These are phyloP conservation scores for Musa beccarii DNA, from an alignment of 176 grass and related monocot genomes.

Conservation along the genomic window DNA sequence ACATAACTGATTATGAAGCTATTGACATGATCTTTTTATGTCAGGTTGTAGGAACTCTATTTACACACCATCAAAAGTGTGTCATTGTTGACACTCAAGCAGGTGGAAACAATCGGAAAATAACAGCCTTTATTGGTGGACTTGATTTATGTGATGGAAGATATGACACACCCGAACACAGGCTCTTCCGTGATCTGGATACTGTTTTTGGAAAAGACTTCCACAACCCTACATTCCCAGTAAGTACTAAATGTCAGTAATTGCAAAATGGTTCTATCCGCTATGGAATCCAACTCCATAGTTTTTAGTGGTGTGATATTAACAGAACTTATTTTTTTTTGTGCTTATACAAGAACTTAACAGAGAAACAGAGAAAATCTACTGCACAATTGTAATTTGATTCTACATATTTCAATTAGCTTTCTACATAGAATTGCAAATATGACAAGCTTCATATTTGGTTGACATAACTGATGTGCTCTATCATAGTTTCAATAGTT, in stretches of 20 bases:
- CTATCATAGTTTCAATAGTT: too few relatives aligned
- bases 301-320: background rate
- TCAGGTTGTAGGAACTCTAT: slow-evolving; percentile 88
- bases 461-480: too few relatives aligned
- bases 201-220: slow-evolving; percentile 67
- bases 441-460: too few relatives aligned
- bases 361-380: background rate
- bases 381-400: too few relatives aligned
- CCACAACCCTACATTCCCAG: slow-evolving; percentile 84
- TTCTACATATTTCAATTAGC: too few relatives aligned
- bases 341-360: background rate
- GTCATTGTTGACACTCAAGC: slow-evolving; percentile 87
- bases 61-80: slow-evolving; percentile 96
- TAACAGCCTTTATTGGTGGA: slow-evolving; percentile 92
- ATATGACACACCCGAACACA: slow-evolving; percentile 90
- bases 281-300: background rate
- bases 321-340: too few relatives aligned
- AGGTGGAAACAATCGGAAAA: slow-evolving; percentile 73
- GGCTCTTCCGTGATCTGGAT: slow-evolving; percentile 68
- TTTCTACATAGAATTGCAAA: too few relatives aligned
- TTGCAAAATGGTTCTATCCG: background rate
- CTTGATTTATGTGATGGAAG: slow-evolving; percentile 89
- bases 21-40: background rate
- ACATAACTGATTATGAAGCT: background rate
- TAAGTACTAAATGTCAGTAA: slow-evolving; percentile 6